Evolutionary conservation across 108 stramenopile genomes (phyloP).

Genomic region (Schizochytrium sp.): DNA sequence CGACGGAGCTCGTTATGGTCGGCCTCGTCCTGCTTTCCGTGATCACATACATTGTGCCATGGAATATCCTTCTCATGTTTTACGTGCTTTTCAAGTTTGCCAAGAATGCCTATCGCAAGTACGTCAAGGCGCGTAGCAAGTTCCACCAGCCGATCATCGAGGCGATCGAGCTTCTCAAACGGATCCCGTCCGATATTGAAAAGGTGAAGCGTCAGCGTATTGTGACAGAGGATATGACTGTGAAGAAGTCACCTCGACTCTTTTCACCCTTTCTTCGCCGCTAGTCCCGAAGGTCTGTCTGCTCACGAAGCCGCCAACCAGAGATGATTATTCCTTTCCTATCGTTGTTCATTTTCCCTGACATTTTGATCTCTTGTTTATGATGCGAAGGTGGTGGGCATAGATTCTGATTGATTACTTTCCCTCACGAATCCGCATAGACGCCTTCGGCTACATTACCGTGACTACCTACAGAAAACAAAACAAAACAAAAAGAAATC

Average conservation of each 20-base stretch:
- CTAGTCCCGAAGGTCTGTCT: neutral
- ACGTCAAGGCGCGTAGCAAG: neutral
- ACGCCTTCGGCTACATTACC: no score
- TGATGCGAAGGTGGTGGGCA: no score
- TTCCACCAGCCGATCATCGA: constrained; percentile 5
- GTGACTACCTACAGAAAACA: no score
- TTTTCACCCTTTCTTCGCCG: neutral
- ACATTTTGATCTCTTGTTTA: no score
- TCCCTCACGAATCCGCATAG: no score
- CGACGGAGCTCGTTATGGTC: neutral
- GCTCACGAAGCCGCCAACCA: no score
- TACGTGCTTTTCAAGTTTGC: neutral
- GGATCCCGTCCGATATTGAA: neutral
- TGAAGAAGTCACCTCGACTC: neutral
- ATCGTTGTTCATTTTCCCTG: no score
- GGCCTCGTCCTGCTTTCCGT: neutral
- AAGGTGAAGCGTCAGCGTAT: neutral
- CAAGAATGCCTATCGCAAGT: neutral
- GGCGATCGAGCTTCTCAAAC: neutral
- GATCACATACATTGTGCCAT: neutral
- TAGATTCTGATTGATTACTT: no score
- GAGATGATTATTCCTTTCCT: no score
- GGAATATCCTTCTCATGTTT: neutral
- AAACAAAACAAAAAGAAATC: no score
- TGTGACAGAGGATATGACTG: neutral